Evolutionary conservation across 192 early-diverging fungal genomes (phyloP).

Genomic region (Funneliformis mosseae): DNA sequence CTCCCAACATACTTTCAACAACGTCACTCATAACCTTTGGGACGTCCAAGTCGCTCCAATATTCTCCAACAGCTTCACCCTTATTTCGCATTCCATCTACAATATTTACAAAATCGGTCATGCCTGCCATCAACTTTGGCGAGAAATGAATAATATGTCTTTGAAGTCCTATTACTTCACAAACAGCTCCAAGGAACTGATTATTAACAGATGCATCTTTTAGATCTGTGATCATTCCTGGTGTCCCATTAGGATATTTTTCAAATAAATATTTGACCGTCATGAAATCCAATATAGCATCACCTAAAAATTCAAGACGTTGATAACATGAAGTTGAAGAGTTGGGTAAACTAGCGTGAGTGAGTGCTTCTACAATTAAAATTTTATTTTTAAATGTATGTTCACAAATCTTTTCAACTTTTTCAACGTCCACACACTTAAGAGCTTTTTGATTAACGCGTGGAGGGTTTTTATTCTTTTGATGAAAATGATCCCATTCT

Average conservation of each 20-base stretch:
- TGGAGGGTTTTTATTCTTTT: conserved; percentile 33
- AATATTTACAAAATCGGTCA: conserved; percentile 57
- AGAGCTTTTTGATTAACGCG: conserved; percentile 31
- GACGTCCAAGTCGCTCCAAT: conserved; percentile 77
- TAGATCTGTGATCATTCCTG: conserved; percentile 81
- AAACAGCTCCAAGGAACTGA: conserved; percentile 73
- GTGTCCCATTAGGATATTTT: conserved; percentile 64
- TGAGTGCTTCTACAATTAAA: conserved; percentile 79
- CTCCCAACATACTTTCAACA: conserved; percentile 87
- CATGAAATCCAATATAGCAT: conserved; percentile 80
- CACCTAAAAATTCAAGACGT: conserved; percentile 88
- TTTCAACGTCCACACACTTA: conserved; percentile 17
- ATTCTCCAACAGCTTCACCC: conserved; percentile 56
- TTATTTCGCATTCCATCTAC: conserved; percentile 46
- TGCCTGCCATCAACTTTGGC: conserved; percentile 51
- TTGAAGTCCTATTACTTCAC: conserved; percentile 66
- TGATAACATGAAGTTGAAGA: conserved; percentile 74
- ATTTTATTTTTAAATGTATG: conserved; percentile 72
- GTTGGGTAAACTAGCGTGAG: conserved; percentile 74
- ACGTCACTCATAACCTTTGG: conserved; percentile 90
- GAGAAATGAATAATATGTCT: conserved; percentile 68
- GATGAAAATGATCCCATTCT: conserved; percentile 53
- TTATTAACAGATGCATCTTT: conserved; percentile 90
- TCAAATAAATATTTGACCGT: conserved; percentile 73
- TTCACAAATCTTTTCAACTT: conserved; percentile 45